Evolutionary conservation across 768 basidiomycete genomes (phyloP).

Genomic region (Favolaschia claudopus): DNA sequence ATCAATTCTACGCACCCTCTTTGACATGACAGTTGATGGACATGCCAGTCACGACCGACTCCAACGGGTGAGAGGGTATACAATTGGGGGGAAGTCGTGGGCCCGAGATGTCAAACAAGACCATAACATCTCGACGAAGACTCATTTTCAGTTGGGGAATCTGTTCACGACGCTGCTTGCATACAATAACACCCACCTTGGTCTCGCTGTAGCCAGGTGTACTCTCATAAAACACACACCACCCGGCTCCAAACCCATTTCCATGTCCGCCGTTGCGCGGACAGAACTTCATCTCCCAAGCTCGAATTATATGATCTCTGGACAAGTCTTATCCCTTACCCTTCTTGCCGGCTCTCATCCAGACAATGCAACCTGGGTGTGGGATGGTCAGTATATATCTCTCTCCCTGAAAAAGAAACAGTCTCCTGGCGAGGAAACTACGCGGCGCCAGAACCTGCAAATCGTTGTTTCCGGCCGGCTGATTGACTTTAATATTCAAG

Average conservation of each 20-base stretch:
- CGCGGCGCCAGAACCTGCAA: not conserved
- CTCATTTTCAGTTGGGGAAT: not conserved
- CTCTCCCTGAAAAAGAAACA: not conserved
- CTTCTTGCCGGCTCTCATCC: not conserved
- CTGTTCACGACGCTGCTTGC: not conserved
- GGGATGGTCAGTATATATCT: not conserved
- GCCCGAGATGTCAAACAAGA: too few species aligned
- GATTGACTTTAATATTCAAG: too few species aligned
- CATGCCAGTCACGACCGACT: too few species aligned
- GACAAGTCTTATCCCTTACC: not conserved
- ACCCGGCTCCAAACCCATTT: not conserved
- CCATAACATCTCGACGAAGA: not conserved
- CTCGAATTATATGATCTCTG: not conserved
- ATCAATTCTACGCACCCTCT: too few species aligned
- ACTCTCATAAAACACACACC: not conserved
- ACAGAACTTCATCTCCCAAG: not conserved
- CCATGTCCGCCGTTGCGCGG: not conserved
- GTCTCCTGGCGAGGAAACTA: not conserved
- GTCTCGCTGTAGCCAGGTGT: not conserved
- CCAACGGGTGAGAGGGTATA: too few species aligned
- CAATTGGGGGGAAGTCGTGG: too few species aligned
- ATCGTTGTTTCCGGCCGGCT: not conserved
- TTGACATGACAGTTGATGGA: too few species aligned
- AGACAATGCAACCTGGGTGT: too few species aligned
- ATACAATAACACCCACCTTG: not conserved